phyloP scores from a whole-genome alignment of 2,329 filamentous ascomycete genomes.

The Aureobasidium uvarum region DNA sequence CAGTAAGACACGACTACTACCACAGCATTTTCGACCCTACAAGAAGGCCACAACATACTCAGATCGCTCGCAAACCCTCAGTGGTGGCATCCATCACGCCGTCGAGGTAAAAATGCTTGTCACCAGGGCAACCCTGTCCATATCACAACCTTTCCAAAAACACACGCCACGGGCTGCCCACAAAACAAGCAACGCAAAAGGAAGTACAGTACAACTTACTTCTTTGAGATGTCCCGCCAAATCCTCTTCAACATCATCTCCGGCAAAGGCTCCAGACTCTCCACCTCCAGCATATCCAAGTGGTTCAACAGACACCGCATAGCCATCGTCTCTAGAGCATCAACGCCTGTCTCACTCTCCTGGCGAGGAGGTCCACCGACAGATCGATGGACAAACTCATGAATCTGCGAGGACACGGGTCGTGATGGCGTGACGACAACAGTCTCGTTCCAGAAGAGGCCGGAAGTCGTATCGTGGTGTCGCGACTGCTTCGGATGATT shows the following conservation, averaged over 20 bases:
- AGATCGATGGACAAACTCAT: not conserved
- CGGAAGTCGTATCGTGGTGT: not conserved
- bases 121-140: conserved; percentile 1
- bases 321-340: conserved; percentile 31
- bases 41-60: not conserved
- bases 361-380: not conserved
- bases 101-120: not conserved
- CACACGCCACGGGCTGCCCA: not conserved
- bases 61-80: too few relatives aligned
- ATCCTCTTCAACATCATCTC: conserved; percentile 25
- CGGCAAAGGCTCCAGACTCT: conserved; percentile 29
- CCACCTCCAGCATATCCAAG: conserved; percentile 27
- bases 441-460: conserved; percentile 2
- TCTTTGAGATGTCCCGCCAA: conserved; percentile 27
- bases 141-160: not conserved
- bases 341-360: conserved; percentile 20
- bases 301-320: conserved; percentile 28
- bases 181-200: not conserved
- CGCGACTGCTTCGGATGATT: not conserved
- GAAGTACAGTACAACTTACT: conserved; percentile 13
- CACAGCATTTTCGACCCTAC: not conserved
- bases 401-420: not conserved
- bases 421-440: not conserved
- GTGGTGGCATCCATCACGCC: not conserved
- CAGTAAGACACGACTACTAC: not conserved